Percentiles rank a stretch among this genome's conserved stretches.
phyloP scores from a whole-genome alignment of 805 yeast species.

The Helenozyma rhizophorensis region DNA sequence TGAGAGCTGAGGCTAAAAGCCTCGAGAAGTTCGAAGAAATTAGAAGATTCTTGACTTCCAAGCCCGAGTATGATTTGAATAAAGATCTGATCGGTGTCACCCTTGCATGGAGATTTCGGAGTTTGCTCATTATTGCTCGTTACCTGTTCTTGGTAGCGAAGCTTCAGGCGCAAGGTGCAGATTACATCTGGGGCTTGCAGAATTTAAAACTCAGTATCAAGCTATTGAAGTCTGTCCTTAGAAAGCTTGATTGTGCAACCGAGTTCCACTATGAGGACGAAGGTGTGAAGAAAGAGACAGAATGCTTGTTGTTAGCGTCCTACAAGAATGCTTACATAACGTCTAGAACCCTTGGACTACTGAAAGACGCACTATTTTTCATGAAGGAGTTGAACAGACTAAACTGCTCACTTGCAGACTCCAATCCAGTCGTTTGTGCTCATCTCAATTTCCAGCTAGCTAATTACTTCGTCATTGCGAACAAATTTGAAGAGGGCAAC shows the following conservation, averaged over 20 bases:
- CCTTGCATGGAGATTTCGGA: slow-evolving; percentile 19
- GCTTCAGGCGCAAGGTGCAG: slow-evolving; percentile 15
- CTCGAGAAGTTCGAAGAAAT: slow-evolving; percentile 21
- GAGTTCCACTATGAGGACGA: no score
- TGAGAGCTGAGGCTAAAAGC: slow-evolving; percentile 17
- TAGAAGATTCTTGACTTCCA: slow-evolving; percentile 18
- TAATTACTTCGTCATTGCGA: slow-evolving; percentile 13
- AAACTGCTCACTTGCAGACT: slow-evolving; percentile 21
- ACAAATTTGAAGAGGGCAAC: no score
- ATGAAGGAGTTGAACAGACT: slow-evolving; percentile 45
- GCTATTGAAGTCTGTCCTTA: slow-evolving; percentile 49
- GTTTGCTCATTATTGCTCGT: slow-evolving; percentile 28
- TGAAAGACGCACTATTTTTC: slow-evolving; percentile 56
- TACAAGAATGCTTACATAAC: slow-evolving; percentile 38
- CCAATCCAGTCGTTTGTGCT: no score
- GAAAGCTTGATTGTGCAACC: slow-evolving; percentile 26
- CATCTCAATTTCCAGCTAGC: no score
- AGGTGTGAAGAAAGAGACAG: slow-evolving; percentile 33
- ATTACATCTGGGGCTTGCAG: slow-evolving; percentile 25
- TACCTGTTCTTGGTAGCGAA: slow-evolving; percentile 31
- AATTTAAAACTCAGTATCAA: slow-evolving; percentile 49
- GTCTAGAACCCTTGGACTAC: slow-evolving; percentile 47
- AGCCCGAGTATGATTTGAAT: slow-evolving; percentile 26
- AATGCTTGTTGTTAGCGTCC: slow-evolving; percentile 29
- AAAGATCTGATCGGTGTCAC: slow-evolving; percentile 7